phyloP scores from a whole-genome alignment of 129 eudicot genomes.

The Flaveria ramosissima region DNA sequence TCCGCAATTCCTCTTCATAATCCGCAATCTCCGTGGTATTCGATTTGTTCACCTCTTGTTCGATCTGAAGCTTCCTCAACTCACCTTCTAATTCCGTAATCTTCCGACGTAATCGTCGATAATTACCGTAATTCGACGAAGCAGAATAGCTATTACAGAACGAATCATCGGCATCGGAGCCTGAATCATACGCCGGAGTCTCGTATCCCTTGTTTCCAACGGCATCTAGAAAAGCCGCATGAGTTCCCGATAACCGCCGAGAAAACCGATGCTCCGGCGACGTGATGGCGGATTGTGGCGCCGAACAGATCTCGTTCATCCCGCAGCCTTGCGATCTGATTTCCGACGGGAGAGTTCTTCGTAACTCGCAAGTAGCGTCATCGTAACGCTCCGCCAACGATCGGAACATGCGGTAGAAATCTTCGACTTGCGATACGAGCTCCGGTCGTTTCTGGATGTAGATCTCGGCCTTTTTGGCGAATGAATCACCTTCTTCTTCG shows the following conservation, averaged over 20 bases:
- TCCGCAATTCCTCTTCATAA: conserved; percentile 59
- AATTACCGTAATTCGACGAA: conserved; percentile 42
- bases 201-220: conserved; percentile 61
- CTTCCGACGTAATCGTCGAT: conserved; percentile 46
- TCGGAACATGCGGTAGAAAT: conserved; percentile 74
- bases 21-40: conserved; percentile 28
- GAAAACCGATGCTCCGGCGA: conserved; percentile 48
- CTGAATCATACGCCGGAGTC: conserved; percentile 58
- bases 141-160: conserved; percentile 42
- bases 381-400: conserved; percentile 83
- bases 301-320: conserved; percentile 55
- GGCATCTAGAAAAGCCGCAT: conserved; percentile 69
- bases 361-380: conserved; percentile 53
- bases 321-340: conserved; percentile 57
- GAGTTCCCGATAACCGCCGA: conserved; percentile 57
- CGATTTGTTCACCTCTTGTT: conserved; percentile 40
- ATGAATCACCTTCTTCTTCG: conserved; percentile 87
- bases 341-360: conserved; percentile 49
- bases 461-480: conserved; percentile 86
- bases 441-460: conserved; percentile 80
- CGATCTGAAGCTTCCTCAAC: conserved; percentile 47
- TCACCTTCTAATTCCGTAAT: conserved; percentile 55
- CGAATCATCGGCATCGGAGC: conserved; percentile 75
- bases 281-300: conserved; percentile 44
- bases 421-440: conserved; percentile 62